Conservation (phyloP, 2,329 filamentous ascomycete species). For the Nigrograna mackinnonii region DNA sequence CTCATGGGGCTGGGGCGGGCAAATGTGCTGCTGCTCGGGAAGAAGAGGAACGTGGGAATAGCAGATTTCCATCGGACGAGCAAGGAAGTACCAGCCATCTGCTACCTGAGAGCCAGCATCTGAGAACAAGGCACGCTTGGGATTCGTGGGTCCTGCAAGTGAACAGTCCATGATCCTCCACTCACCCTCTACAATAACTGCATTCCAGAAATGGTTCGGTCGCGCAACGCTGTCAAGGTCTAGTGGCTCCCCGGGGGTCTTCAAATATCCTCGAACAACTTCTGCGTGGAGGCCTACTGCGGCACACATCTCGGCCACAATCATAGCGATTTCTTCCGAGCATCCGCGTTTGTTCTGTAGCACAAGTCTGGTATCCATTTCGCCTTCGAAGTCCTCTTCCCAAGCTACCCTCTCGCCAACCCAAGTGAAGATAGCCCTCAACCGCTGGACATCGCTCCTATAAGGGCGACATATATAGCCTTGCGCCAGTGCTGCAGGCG, state of each 20-base stretch:
- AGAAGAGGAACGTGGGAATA: constrained; percentile 94
- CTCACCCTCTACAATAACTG: constrained; percentile 87
- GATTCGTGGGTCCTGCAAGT: constrained; percentile 87
- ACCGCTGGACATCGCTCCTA: constrained; percentile 86
- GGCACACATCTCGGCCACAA: constrained; percentile 91
- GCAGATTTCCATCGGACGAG: constrained; percentile 84
- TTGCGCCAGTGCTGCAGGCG: constrained; percentile 80
- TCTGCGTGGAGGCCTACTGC: constrained; percentile 89
- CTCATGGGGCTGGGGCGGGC: constrained; percentile 83
- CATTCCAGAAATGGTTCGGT: constrained; percentile 98
- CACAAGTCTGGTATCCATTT: constrained; percentile 79
- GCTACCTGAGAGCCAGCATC: constrained; percentile 70
- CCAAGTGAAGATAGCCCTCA: constrained; percentile 97
- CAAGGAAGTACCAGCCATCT: constrained; percentile 93
- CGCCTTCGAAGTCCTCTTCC: constrained; percentile 93
- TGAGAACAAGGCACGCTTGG: constrained; percentile 77
- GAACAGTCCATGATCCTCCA: constrained; percentile 98
- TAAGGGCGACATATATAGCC: constrained; percentile 94
- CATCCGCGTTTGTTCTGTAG: constrained; percentile 83
- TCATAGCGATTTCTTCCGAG: constrained; percentile 83
- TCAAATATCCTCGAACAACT: constrained; percentile 86
- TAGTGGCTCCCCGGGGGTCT: constrained; percentile 74
- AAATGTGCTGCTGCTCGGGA: constrained; percentile 88
- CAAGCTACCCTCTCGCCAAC: constrained; percentile 91
- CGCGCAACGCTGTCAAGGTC: constrained; percentile 83